A percentile compares a stretch with the other conserved stretches of the same genome.
Evolutionary conservation across 352 stramenopile species (phyloP).

Genomic region (Globisporangium irregulare): DNA sequence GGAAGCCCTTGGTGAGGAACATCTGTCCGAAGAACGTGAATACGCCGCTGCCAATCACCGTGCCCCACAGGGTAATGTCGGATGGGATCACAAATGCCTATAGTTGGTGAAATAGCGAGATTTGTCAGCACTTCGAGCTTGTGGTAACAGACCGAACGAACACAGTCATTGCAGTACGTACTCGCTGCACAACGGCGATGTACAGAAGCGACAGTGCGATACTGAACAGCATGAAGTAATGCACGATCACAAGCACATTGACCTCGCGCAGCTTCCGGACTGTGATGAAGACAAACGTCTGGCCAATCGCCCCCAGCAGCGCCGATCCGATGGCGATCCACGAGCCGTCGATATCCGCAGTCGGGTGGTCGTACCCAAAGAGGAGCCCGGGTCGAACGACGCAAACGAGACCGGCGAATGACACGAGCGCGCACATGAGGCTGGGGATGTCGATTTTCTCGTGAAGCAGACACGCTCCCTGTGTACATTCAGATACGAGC

Average conservation of each 20-base stretch:
- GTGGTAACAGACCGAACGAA: neutral
- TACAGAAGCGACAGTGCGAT: slow-evolving; percentile 42
- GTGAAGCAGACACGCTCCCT: slow-evolving; percentile 29
- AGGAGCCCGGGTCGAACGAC: slow-evolving; percentile 38
- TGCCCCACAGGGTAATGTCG: neutral
- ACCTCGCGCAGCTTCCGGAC: slow-evolving; percentile 64
- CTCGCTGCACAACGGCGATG: slow-evolving; percentile 51
- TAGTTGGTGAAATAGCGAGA: neutral
- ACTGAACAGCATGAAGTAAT: slow-evolving; percentile 82
- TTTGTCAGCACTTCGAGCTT: neutral
- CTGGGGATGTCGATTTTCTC: slow-evolving; percentile 27
- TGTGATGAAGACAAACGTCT: slow-evolving; percentile 68
- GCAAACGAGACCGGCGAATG: slow-evolving; percentile 38
- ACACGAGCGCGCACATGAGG: slow-evolving; percentile 27
- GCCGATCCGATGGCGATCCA: slow-evolving; percentile 50
- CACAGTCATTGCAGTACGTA: slow-evolving; percentile 11
- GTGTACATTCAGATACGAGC: neutral
- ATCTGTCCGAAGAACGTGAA: neutral
- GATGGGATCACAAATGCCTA: neutral
- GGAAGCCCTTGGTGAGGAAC: neutral
- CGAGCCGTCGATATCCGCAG: slow-evolving; percentile 36
- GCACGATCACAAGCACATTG: slow-evolving; percentile 57
- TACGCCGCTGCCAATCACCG: neutral
- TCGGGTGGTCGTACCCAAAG: slow-evolving; percentile 43
- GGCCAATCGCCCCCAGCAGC: slow-evolving; percentile 51